Evolutionary conservation across 768 basidiomycete genomes (phyloP).

Genomic region (Lyophyllum atratum): DNA sequence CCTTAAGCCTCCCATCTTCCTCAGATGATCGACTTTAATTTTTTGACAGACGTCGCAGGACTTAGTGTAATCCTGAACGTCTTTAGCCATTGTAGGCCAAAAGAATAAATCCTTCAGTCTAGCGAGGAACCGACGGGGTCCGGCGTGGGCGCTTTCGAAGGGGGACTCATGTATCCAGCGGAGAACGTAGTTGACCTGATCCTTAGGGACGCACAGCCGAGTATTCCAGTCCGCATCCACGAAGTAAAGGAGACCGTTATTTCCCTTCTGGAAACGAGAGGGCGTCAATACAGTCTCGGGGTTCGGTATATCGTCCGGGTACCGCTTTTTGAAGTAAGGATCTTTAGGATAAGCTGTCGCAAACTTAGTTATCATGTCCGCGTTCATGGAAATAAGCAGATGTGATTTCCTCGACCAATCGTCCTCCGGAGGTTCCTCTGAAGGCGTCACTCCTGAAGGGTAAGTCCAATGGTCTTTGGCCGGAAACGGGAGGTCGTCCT

Average conservation of each 20-base stretch:
- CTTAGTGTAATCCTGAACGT: conserved; percentile 7
- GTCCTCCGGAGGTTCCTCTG: neutral
- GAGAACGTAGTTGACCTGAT: neutral
- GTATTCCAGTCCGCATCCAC: conserved; percentile 19
- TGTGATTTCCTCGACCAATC: neutral
- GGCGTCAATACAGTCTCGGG: neutral
- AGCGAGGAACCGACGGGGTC: conserved; percentile 7
- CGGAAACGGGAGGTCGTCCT: neutral
- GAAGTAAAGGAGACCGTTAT: conserved; percentile 17
- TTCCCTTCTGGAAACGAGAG: conserved; percentile 10
- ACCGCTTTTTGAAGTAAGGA: neutral
- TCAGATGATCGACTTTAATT: conserved; percentile 19
- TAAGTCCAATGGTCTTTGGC: neutral
- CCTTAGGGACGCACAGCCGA: conserved; percentile 17
- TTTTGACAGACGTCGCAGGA: conserved; percentile 29
- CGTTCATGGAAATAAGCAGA: neutral
- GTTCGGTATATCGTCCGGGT: neutral
- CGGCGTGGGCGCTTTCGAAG: too few species aligned
- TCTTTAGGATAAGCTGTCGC: too few species aligned
- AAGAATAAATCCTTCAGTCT: conserved; percentile 8
- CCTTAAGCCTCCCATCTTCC: conserved; percentile 16
- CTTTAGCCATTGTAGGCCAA: conserved; percentile 9
- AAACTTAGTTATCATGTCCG: too few species aligned
- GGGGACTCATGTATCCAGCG: conserved; percentile 19
- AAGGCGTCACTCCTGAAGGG: neutral